Base-by-base conservation (phyloP, 257 asterid species). In the Scutellaria baicalensis region DNA sequence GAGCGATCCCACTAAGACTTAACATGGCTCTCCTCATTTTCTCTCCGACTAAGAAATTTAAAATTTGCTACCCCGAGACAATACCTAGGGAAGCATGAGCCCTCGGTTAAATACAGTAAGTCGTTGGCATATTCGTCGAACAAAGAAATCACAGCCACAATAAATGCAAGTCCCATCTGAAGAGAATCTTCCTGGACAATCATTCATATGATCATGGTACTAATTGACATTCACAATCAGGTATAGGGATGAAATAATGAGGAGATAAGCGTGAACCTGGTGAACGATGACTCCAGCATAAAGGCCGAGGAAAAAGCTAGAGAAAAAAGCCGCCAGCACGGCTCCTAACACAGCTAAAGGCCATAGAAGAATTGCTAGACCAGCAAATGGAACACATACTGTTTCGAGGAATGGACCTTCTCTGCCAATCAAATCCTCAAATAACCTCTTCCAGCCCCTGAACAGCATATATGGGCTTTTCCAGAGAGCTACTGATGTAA, bases 371-470 rank as follows among this genome's bases (percentile, higher is more conserved):
- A 93, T 84, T 27, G 97, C 89, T 52, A 93, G 87, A 60, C 91
- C 98, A 43, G 97, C 96, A 79, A 93, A 90, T 0, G 97, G 98
- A 27, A 90, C 95, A 69, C 98, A 93, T 0, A 88, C 92, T 0
- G 93, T 83, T 84, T 92, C 98, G 52, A 92, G 80, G 79, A 92
- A 92, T 11, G 98, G 97, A 8, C 98, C 98, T 82, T 90, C 97
- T 55, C 97, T 74, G 38, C 98, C 97, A 45, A 90, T 56, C 79
- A 93, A 56, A 81, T 93, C 98, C 58, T 93, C 96, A 1, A 85
- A 67, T 14, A 93, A 71, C 80, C 98, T 87, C 84, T 86, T 90
- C 98, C 98, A 90, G 31, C 98, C 98, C 58, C 81, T 80, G 64
- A 93, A 77, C 50, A 90, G 59, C 98, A 93, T 90, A 68, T 81